Conservation (phyloP, 768 basidiomycete genomes). For the Russula compacta region DNA sequence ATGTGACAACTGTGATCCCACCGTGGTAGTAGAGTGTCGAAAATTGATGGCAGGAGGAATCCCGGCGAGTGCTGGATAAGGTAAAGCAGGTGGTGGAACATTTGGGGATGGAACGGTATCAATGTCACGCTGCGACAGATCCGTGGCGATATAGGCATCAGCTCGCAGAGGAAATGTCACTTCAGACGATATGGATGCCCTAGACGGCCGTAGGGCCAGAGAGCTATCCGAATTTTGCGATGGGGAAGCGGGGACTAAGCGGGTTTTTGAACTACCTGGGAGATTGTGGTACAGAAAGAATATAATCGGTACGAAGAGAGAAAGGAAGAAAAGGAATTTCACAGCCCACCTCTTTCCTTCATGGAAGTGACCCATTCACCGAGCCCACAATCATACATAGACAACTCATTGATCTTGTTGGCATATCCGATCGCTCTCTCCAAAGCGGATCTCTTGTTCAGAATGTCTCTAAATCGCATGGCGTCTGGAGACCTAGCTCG, state of each 20-base stretch:
- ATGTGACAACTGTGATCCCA: slow-evolving; percentile 2
- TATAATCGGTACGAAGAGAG: slow-evolving; percentile 1
- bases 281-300: not conserved
- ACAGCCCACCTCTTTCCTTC: slow-evolving; percentile 43
- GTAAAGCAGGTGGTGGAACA: slow-evolving; percentile 46
- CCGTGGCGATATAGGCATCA: slow-evolving; percentile 74
- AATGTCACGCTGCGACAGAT: slow-evolving; percentile 37
- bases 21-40: slow-evolving; percentile 3
- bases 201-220: slow-evolving; percentile 42
- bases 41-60: slow-evolving; percentile 15
- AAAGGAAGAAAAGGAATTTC: not conserved
- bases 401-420: slow-evolving; percentile 75
- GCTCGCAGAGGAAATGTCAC: slow-evolving; percentile 70
- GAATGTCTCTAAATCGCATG: slow-evolving; percentile 62
- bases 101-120: slow-evolving; percentile 46
- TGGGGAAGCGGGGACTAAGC: not conserved
- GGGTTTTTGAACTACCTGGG: slow-evolving; percentile 15
- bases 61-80: slow-evolving; percentile 63
- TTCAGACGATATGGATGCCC: slow-evolving; percentile 64
- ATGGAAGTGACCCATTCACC: slow-evolving; percentile 62
- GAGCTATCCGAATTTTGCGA: not conserved
- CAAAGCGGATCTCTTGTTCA: slow-evolving; percentile 40
- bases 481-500: slow-evolving; percentile 48
- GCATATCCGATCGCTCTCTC: slow-evolving; percentile 72
- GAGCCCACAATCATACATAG: slow-evolving; percentile 65